phyloP scores from a whole-genome alignment of 768 basidiomycete species.

The Botryobasidium botryosum region DNA sequence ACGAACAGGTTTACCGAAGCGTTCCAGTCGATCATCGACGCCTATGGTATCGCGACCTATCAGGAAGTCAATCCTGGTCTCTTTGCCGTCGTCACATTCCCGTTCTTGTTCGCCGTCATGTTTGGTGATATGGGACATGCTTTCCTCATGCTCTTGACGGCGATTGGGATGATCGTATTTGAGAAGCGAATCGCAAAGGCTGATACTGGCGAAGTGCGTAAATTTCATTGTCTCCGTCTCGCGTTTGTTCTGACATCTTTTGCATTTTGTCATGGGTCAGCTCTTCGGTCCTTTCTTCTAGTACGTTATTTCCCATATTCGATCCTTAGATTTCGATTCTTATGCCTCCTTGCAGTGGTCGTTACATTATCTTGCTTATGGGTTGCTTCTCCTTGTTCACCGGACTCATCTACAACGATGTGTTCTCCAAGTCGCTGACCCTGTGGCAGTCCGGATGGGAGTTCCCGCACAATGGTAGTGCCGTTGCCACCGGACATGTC shows the following conservation, averaged over 20 bases:
- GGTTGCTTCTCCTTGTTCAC: constrained; percentile 94
- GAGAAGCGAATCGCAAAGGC: constrained; percentile 64
- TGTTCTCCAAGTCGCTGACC: constrained; percentile 86
- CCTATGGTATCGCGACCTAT: constrained; percentile 86
- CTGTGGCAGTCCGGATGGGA: constrained; percentile 82
- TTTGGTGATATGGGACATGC: constrained; percentile 99
- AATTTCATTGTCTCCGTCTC: background rate
- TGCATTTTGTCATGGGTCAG: constrained; percentile 22
- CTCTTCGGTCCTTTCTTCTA: constrained; percentile 84
- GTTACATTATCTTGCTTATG: constrained; percentile 98
- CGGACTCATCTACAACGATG: constrained; percentile 95
- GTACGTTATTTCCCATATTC: constrained; percentile 31
- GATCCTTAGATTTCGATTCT: constrained; percentile 8
- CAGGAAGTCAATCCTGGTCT: constrained; percentile 95
- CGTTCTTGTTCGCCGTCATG: constrained; percentile 98
- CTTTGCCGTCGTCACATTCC: constrained; percentile 85
- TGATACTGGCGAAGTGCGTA: constrained; percentile 57
- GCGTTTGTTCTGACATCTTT: background rate
- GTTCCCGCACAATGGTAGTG: constrained; percentile 37
- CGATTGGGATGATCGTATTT: constrained; percentile 68
- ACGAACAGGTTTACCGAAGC: constrained; percentile 94
- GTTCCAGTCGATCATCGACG: constrained; percentile 97
- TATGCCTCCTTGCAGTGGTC: constrained; percentile 42
- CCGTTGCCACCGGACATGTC: constrained; percentile 41
- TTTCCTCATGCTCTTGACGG: constrained; percentile 57